Evolutionary conservation across 371 early-diverging fungal genomes (phyloP).

Genomic region (Actinomortierella ambigua): DNA sequence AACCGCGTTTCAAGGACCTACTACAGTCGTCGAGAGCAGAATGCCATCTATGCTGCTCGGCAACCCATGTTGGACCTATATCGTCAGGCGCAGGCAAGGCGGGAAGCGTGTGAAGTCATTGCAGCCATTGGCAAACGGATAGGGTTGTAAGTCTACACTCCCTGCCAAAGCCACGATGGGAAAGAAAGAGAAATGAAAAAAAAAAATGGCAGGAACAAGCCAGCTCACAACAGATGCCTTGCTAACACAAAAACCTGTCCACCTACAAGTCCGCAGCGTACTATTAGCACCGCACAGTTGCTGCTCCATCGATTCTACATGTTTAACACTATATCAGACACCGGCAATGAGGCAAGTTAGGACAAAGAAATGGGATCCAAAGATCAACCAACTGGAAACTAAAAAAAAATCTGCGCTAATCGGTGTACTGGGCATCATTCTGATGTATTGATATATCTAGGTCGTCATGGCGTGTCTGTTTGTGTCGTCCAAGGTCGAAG

Average conservation of each 20-base stretch:
- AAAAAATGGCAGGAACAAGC: neutral
- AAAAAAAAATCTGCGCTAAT: slow-evolving; percentile 47
- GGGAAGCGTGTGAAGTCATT: slow-evolving; percentile 39
- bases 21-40: slow-evolving; percentile 38
- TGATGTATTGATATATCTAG: slow-evolving; percentile 29
- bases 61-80: slow-evolving; percentile 25
- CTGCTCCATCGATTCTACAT: slow-evolving; percentile 74
- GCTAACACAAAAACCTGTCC: neutral
- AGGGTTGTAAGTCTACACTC: slow-evolving; percentile 49
- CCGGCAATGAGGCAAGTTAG: slow-evolving; percentile 44
- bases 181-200: neutral
- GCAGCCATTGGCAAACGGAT: slow-evolving; percentile 37
- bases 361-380: no score
- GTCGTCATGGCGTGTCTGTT: slow-evolving; percentile 72
- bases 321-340: slow-evolving; percentile 55
- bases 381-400: neutral
- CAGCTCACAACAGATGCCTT: neutral
- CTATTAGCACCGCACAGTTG: slow-evolving; percentile 75
- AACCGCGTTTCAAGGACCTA: slow-evolving; percentile 43
- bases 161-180: neutral
- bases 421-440: neutral
- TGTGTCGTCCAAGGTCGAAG: slow-evolving; percentile 80
- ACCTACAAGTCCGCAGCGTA: slow-evolving; percentile 65
- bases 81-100: slow-evolving; percentile 31
- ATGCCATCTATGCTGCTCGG: slow-evolving; percentile 20